Base-by-base conservation (phyloP, 495 filamentous ascomycete species). In the Neurospora sp. region DNA sequence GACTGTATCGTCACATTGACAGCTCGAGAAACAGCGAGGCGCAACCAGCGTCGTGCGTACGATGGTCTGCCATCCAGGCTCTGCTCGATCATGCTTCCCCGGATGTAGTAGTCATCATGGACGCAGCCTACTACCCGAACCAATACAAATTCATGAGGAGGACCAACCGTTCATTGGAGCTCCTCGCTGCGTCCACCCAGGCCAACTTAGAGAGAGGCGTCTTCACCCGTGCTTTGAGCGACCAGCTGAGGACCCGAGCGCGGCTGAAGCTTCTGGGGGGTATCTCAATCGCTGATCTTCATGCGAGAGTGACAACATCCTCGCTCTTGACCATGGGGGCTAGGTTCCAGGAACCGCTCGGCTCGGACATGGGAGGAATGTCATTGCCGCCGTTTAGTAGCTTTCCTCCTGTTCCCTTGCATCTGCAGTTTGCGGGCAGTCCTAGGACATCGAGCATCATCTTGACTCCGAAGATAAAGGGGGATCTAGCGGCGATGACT, bases 81-180 rank as follows among this genome's bases (percentile, higher is more conserved):
- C 80, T 81, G n/a, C 76, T 86, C 40, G 84, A 86, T 72, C 78
- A 83, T 68, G 82, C 82, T 2, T 77, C 77, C 8, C 79, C 83
- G 14, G 84, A 86, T 68, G 82, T 81, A 5, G 74, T 86, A n/a
- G 80, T 86, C 75, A 74, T 86, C n/a, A 83, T 86, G 83, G 84
- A 86, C 77, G 78, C 83, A 39, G 82, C 83, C 0, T 85, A 86
- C 72, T 86, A 82, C 45, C 84, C 84, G 0, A 80, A 83, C 31
- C 53, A 35, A 61, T 61, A 61, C 27, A 61, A 27, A 35, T 61
- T 61, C 27, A 61, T 61, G 53, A 61, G 27, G 27, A 61, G 12
- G 27, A 61, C 53, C 12, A 61, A 61, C 53, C 53, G 53, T 61
- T 81, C 82, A 8, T 74, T 86, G 70, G 84, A 86, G 74, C 70